These are phyloP conservation scores for Camelina neglecta DNA, from an alignment of 345 rosid genomes.

Conservation along the genomic window DNA sequence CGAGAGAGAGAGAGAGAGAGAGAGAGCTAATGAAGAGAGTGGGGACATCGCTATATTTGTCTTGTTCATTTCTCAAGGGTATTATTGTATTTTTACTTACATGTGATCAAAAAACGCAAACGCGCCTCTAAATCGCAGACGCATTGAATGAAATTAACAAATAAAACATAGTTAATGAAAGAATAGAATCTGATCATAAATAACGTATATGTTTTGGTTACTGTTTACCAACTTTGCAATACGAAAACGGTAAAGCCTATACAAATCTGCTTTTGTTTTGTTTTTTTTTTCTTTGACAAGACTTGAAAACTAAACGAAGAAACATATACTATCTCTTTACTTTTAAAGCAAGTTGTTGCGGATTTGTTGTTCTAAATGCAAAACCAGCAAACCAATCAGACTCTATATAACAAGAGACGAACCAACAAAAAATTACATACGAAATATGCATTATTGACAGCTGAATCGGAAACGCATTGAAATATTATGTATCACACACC, in stretches of 20 bases:
- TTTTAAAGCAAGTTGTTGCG: background rate
- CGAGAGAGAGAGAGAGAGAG: conserved; percentile 26
- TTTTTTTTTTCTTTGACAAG: background rate
- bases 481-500: no score
- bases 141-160: conserved; percentile 1
- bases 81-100: background rate
- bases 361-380: background rate
- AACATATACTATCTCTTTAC: background rate
- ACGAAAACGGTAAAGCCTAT: no score
- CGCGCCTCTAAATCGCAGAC: conserved; percentile 1
- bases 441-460: no score
- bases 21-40: conserved; percentile 4
- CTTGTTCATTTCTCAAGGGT: conserved; percentile 24
- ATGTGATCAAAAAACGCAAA: conserved; percentile 4
- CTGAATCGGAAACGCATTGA: no score
- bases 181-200: no score
- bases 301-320: background rate
- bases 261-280: no score
- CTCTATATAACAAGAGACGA: no score
- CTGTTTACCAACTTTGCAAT: no score
- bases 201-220: no score
- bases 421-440: no score
- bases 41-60: conserved; percentile 35
- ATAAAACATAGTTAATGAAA: no score
- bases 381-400: background rate